Evolutionary conservation across 2,329 filamentous ascomycete genomes (phyloP).

Genomic region (Colletotrichum camelliae): DNA sequence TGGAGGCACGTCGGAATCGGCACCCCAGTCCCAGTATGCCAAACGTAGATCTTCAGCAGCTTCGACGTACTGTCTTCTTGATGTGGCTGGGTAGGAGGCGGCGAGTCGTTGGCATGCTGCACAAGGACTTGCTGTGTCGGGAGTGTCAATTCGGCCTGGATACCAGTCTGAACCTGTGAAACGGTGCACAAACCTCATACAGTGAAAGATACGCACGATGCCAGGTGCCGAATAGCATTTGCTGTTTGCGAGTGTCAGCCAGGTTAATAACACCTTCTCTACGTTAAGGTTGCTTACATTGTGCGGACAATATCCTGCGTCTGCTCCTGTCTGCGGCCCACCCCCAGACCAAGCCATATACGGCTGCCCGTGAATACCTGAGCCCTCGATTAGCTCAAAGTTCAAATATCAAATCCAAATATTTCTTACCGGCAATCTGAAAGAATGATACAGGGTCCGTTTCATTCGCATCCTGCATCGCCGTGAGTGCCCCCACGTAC

Average conservation of each 20-base stretch:
- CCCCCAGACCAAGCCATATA: slow-evolving; percentile 52
- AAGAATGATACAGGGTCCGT: slow-evolving; percentile 60
- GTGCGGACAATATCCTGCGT: slow-evolving; percentile 22
- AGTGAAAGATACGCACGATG: slow-evolving; percentile 24
- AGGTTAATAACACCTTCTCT: not conserved
- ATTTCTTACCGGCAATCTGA: slow-evolving; percentile 61
- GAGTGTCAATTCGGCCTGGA: not conserved
- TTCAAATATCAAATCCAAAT: no score
- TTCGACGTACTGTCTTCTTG: slow-evolving; percentile 37
- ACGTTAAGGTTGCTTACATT: not conserved
- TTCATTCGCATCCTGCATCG: slow-evolving; percentile 58
- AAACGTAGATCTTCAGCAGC: slow-evolving; percentile 53
- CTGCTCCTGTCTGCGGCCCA: slow-evolving; percentile 14
- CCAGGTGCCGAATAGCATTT: slow-evolving; percentile 31
- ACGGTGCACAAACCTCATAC: slow-evolving; percentile 33
- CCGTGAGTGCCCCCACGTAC: slow-evolving; percentile 63
- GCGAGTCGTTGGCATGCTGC: slow-evolving; percentile 26
- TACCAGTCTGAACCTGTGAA: not conserved
- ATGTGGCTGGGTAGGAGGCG: not conserved
- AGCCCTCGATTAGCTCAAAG: not conserved
- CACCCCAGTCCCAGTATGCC: slow-evolving; percentile 63
- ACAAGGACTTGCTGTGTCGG: slow-evolving; percentile 29
- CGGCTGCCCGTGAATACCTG: slow-evolving; percentile 68
- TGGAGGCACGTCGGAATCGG: slow-evolving; percentile 45
- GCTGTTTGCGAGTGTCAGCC: slow-evolving; percentile 47